Percentiles rank a stretch among this genome's conserved stretches.
phyloP scores from a whole-genome alignment of 331 rosid genomes.

The Rhamnella rubrinervis region DNA sequence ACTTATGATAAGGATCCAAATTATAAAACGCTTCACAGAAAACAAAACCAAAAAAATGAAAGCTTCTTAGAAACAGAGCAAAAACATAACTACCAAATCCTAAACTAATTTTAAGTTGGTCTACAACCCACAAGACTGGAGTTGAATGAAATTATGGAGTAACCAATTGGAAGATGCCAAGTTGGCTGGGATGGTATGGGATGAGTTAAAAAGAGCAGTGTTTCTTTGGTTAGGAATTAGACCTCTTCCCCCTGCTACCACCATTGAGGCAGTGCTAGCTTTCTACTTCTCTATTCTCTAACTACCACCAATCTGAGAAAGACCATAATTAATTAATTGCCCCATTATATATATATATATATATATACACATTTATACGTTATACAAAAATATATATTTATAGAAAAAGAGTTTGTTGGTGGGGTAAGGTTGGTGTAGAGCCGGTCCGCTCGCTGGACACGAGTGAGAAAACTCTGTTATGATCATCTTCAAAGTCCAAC shows the following conservation, averaged over 20 bases:
- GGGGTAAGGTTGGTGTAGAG: slow-evolving; percentile 67
- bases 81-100: slow-evolving; percentile 1
- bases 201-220: slow-evolving; percentile 25
- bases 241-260: slow-evolving; percentile 40
- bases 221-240: slow-evolving; percentile 39
- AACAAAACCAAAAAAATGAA: too few relatives aligned
- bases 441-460: slow-evolving; percentile 62
- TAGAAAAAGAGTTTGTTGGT: slow-evolving; percentile 12
- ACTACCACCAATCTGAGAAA: slow-evolving; percentile 50
- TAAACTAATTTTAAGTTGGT: slow-evolving; percentile 23
- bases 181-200: slow-evolving; percentile 26
- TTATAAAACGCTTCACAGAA: too few relatives aligned
- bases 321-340: not conserved
- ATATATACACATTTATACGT: not conserved
- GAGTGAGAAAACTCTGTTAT: slow-evolving; percentile 29
- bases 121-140: slow-evolving; percentile 1
- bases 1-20: too few relatives aligned
- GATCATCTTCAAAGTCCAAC: slow-evolving; percentile 29
- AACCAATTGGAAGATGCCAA: slow-evolving; percentile 27
- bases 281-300: slow-evolving; percentile 48
- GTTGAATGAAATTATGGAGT: slow-evolving; percentile 21
- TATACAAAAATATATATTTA: not conserved
- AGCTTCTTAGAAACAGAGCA: not conserved
- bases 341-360: not conserved
- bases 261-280: slow-evolving; percentile 46